Evolutionary conservation across 2,329 filamentous ascomycete species (phyloP), one percentile per base, ranked within the genome.

Genomic region (Trichoderma sp.): DNA sequence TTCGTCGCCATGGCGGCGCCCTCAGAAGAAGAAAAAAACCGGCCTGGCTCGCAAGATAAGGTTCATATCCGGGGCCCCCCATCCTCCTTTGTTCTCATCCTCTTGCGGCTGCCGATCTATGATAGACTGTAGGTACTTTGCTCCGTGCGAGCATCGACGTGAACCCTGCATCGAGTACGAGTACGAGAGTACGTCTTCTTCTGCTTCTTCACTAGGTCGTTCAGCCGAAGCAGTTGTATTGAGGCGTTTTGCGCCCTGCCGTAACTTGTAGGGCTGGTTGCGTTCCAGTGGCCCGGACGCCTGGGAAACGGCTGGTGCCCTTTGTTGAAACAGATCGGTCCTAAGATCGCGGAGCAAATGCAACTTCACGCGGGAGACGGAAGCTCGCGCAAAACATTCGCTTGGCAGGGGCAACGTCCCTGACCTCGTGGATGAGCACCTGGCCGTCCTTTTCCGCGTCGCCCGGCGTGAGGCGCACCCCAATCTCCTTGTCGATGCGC

Each of bases 331-430:
- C 14, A 15, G 17, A 65, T 50, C 34, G 57, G 43, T 39, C 45
- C 45, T 64, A 75, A 24, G 67, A 67, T 56, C 74, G 74, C 54
- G 78, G 68, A 26, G 85, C 82, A 79, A 97, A 97, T 15, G 93
- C 95, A 6, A 97, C 91, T 71, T 91, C 88, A 41, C 81, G 78
- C 2, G 95, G 95, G 67, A 99, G 75, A 68, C 93, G 86, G 78
- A 99, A 98, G 70, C 88, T 96, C 34, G 92, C 94, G 76, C 95
- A 98, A 77, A 94, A 98, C 93, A 97, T 97, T 74, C 90, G 86
- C 83, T 99, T 99, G 73, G 92, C 90, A 5, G 95, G 95, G 66
- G 93, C 91, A 63, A 99, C 95, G 70, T 96, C 88, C 69, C 95
- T 85, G 41, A 98, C 92, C 66, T 90, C 87, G 66, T 87, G 79